A percentile compares a stretch with the other conserved stretches of the same genome.
These are phyloP conservation scores for Colletotrichum orbiculare DNA, from an alignment of 2,329 filamentous ascomycete genomes.

Conservation along the genomic window DNA sequence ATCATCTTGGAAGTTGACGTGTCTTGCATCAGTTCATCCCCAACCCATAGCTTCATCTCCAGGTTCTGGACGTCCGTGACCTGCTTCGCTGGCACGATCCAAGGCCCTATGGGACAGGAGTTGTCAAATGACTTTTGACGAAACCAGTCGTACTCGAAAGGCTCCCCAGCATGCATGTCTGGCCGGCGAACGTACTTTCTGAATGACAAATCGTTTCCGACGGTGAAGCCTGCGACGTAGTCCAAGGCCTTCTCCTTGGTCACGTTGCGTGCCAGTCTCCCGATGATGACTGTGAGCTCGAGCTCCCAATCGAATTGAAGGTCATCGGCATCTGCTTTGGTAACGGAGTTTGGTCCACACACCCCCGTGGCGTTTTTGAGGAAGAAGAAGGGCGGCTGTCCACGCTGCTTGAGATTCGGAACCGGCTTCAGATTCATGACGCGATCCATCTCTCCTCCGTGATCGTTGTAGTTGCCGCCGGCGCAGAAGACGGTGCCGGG, in stretches of 20 bases:
- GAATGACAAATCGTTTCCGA: background rate
- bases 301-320: conserved; percentile 3
- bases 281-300: background rate
- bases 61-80: background rate
- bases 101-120: background rate
- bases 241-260: background rate
- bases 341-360: background rate
- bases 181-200: background rate
- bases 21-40: conserved; percentile 8
- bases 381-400: conserved; percentile 3
- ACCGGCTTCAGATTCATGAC: background rate
- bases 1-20: background rate
- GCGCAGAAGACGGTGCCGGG: conserved; percentile 1
- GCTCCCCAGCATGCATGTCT: background rate
- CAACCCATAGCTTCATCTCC: background rate
- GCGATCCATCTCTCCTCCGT: background rate
- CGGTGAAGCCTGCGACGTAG: background rate
- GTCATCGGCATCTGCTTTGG: background rate
- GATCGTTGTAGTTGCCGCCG: background rate
- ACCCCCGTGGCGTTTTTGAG: conserved; percentile 1
- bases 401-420: background rate
- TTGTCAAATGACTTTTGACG: conserved; percentile 1
- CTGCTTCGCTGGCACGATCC: background rate
- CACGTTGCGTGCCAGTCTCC: background rate
- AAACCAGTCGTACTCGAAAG: conserved; percentile 6